A percentile compares a stretch with the other conserved stretches of the same genome.
phyloP scores from a whole-genome alignment of 2,329 filamentous ascomycete species.

The Microdochium trichocladiopsis region DNA sequence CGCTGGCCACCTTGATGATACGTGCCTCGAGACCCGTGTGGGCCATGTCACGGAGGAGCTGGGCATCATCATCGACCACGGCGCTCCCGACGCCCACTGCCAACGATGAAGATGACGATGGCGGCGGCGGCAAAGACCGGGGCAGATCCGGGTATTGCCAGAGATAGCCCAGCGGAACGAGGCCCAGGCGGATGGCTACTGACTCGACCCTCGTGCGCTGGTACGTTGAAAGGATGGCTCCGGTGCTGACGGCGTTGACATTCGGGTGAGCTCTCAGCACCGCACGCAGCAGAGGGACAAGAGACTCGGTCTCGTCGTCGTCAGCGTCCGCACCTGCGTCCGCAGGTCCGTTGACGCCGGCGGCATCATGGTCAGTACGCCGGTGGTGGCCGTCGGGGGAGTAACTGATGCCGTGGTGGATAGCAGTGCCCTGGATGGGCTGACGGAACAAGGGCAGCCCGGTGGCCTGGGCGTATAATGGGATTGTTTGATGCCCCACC shows the following conservation, averaged over 20 bases:
- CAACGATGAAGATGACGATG: no score
- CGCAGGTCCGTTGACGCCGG: conserved; percentile 4
- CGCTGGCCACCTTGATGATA: conserved; percentile 91
- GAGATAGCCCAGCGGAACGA: conserved; percentile 77
- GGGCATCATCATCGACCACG: conserved; percentile 25
- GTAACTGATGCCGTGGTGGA: conserved; percentile 70
- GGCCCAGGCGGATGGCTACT: conserved; percentile 74
- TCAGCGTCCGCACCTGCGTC: no score
- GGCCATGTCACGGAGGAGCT: conserved; percentile 76
- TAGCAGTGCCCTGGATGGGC: conserved; percentile 64
- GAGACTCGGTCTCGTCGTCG: conserved; percentile 83
- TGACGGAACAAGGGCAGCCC: conserved; percentile 78
- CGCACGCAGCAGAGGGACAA: conserved; percentile 65
- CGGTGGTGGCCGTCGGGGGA: conserved; percentile 10
- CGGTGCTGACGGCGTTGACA: conserved; percentile 80
- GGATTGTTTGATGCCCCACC: conserved; percentile 80
- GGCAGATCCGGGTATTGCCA: conserved; percentile 86
- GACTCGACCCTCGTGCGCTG: conserved; percentile 95
- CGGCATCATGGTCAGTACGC: neutral
- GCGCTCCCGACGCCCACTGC: conserved; percentile 10
- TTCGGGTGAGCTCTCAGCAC: conserved; percentile 66
- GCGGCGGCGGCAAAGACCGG: conserved; percentile 18
- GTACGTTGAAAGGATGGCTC: conserved; percentile 91
- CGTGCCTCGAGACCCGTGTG: conserved; percentile 73
- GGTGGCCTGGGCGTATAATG: conserved; percentile 74